These are phyloP conservation scores for Vitis hybrid DNA, from an alignment of 177 flowering plant genomes.

Conservation along the genomic window DNA sequence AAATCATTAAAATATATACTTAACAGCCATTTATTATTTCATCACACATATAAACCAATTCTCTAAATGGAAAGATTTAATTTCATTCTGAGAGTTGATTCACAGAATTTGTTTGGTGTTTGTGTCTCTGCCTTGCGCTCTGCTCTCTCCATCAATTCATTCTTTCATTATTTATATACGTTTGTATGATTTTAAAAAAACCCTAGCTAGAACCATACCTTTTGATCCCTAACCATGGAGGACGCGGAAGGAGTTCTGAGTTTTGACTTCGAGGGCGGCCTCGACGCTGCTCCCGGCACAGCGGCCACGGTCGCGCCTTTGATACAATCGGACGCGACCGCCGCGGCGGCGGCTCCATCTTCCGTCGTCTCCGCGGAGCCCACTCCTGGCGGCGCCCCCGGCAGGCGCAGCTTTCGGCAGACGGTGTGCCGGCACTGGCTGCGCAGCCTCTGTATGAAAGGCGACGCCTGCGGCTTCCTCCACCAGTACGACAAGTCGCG, in stretches of 20 bases:
- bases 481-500: constrained; percentile 97
- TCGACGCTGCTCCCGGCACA: constrained; percentile 57
- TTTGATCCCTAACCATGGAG: constrained; percentile 47
- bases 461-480: constrained; percentile 96
- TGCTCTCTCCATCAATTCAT: no score
- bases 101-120: no score
- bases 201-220: no score
- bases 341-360: constrained; percentile 13
- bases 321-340: constrained; percentile 27
- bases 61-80: no score
- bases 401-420: constrained; percentile 83
- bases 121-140: no score
- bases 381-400: constrained; percentile 8
- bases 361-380: constrained; percentile 18
- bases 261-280: constrained; percentile 99
- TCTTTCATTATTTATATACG: no score
- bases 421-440: constrained; percentile 99
- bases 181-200: no score
- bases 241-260: constrained; percentile 88
- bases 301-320: constrained; percentile 51
- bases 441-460: constrained; percentile 95
- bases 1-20: no score
- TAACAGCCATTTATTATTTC: no score
- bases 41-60: no score
- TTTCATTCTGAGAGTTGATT: no score